Evolutionary conservation across 331 rosid genomes (phyloP).

Genomic region (Stylosanthes scabra): DNA sequence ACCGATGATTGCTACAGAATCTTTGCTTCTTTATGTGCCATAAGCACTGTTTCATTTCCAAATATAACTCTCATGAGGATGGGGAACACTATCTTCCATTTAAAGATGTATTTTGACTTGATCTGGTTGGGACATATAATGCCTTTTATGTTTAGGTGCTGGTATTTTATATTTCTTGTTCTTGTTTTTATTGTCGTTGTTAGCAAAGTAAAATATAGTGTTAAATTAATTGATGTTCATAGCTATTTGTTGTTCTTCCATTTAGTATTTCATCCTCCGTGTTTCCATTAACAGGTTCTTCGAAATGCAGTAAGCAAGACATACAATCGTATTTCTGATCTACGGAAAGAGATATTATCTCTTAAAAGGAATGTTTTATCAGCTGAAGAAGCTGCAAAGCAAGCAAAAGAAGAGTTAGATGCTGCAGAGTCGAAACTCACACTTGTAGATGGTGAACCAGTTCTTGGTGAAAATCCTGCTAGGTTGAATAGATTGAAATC

Average conservation of each 20-base stretch:
- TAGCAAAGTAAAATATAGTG: background rate
- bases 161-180: background rate
- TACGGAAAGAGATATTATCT: slow-evolving; percentile 85
- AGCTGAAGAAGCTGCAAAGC: slow-evolving; percentile 76
- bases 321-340: slow-evolving; percentile 91
- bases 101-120: slow-evolving; percentile 14
- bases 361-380: slow-evolving; percentile 63
- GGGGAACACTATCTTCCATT: slow-evolving; percentile 22
- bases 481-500: slow-evolving; percentile 82
- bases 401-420: slow-evolving; percentile 68
- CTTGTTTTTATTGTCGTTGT: slow-evolving; percentile 7
- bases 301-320: slow-evolving; percentile 92
- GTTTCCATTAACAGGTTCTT: slow-evolving; percentile 60
- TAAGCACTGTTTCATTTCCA: background rate
- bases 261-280: slow-evolving; percentile 14
- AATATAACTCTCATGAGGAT: background rate
- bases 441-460: slow-evolving; percentile 94
- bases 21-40: too few relatives aligned
- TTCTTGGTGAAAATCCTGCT: slow-evolving; percentile 88
- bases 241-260: background rate
- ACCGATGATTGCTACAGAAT: too few relatives aligned
- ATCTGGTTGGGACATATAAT: slow-evolving; percentile 20
- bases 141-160: slow-evolving; percentile 4
- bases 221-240: slow-evolving; percentile 20
- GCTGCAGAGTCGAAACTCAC: slow-evolving; percentile 85